Conservation (phyloP, 2,329 filamentous ascomycete genomes). For the Catunica adiposa region DNA sequence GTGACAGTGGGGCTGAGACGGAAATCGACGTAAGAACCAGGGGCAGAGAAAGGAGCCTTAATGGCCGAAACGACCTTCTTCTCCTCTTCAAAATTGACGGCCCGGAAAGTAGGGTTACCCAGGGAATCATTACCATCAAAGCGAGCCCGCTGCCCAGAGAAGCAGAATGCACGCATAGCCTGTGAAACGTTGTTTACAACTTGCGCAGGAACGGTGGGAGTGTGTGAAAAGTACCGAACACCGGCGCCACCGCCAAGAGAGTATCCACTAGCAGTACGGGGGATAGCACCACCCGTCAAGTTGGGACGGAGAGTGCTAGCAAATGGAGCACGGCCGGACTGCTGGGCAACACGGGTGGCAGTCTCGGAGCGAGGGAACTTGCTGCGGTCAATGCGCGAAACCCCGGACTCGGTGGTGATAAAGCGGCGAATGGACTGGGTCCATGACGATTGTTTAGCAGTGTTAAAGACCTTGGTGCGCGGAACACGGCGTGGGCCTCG, state of each 20-base stretch:
- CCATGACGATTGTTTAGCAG: constrained; percentile 7
- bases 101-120: constrained; percentile 65
- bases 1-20: constrained; percentile 77
- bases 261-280: constrained; percentile 83
- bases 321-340: constrained; percentile 66
- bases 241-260: constrained; percentile 36
- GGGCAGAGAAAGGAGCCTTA: constrained; percentile 37
- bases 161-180: constrained; percentile 77
- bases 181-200: constrained; percentile 91
- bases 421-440: constrained; percentile 12
- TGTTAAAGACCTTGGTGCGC: constrained; percentile 12
- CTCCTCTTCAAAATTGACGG: constrained; percentile 59
- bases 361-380: constrained; percentile 13
- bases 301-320: constrained; percentile 80
- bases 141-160: constrained; percentile 76
- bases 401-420: constrained; percentile 11
- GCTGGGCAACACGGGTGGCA: constrained; percentile 11
- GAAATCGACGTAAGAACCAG: constrained; percentile 82
- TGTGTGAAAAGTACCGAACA: constrained; percentile 79
- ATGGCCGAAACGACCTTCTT: constrained; percentile 11
- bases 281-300: constrained; percentile 70
- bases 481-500: constrained; percentile 31
- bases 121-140: constrained; percentile 62
- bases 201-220: constrained; percentile 68
- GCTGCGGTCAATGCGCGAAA: constrained; percentile 12